Base-by-base conservation (phyloP, 1,284 basidiomycete species). In the Schizophyllum amplum region DNA sequence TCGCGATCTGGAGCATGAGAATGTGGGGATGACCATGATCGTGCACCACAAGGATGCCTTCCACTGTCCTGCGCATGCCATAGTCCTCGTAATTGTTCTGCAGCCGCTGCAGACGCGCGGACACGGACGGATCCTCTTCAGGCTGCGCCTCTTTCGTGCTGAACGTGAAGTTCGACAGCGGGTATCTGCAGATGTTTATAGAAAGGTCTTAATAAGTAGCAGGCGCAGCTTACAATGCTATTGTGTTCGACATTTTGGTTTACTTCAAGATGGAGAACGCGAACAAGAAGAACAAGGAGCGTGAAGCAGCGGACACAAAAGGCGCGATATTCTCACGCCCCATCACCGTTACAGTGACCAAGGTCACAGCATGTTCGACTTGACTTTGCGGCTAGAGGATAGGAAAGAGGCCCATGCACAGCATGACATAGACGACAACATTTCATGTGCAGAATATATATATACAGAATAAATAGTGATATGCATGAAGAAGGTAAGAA, bases 51-150 rank as follows among this genome's bases (percentile, higher is more conserved):
- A 99, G 82, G 60, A 98, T 88, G n/a, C 94, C 96, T 68, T 99
- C 96, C 9, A 97, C 93, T 0, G 94, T 95, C 21, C 93, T 78
- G 25, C 94, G 82, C 87, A 96, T 95, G 4, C 93, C 96, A 69
- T 90, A 93, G 71, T 97, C 92, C 69, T 94, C 92, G 80, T 95
- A 98, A 69, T 98, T 96, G 69, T 94, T 93, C 70, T 98, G 92
- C 2, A 96, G 80, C 6, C 92, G 84, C 68, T 92, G 89, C 17
- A 96, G 77, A 56, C 92, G 87, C 13, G 91, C 90, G 2, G 92
- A 88, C 0, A 98, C 95, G 0, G 93, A 96, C 0, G 93, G 90
- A 66, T 98, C 95, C 69, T 98, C 96, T 68, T 98, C 96, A 5
- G 94, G 92, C 69, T 98, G 95, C 0, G 92, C 84, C 66, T 96